Conservation (phyloP, 2,329 filamentous ascomycete genomes). For the Tolypocladium ovalisporum region DNA sequence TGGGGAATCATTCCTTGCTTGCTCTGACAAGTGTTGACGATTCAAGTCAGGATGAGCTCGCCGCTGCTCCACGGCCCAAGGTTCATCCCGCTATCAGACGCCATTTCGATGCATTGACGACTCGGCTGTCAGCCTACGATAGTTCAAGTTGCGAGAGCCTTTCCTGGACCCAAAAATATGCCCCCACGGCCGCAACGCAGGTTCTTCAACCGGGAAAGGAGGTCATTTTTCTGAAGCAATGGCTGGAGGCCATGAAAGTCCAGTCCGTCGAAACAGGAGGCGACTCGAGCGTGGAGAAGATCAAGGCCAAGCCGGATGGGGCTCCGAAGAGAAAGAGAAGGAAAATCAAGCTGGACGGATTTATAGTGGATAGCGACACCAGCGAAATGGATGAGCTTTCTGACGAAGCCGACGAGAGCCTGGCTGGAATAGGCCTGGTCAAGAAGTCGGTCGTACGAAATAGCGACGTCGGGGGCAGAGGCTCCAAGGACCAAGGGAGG, state of each 20-base stretch:
- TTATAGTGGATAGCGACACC: slow-evolving; percentile 64
- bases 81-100: slow-evolving; percentile 48
- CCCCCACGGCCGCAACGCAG: slow-evolving; percentile 55
- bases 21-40: slow-evolving; percentile 6
- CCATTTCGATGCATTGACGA: slow-evolving; percentile 49
- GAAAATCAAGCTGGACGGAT: slow-evolving; percentile 66
- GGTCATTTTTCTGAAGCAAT: slow-evolving; percentile 61
- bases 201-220: slow-evolving; percentile 69
- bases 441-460: slow-evolving; percentile 46
- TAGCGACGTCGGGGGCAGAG: slow-evolving; percentile 22
- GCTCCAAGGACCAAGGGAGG: slow-evolving; percentile 32
- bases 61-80: slow-evolving; percentile 7
- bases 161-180: slow-evolving; percentile 78
- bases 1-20: slow-evolving; percentile 21
- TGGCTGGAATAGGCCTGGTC: slow-evolving; percentile 22
- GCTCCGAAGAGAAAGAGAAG: slow-evolving; percentile 51
- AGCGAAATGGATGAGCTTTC: slow-evolving; percentile 59
- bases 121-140: slow-evolving; percentile 69
- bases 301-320: slow-evolving; percentile 16
- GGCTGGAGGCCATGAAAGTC: slow-evolving; percentile 69
- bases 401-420: slow-evolving; percentile 47
- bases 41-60: slow-evolving; percentile 25
- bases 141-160: slow-evolving; percentile 60
- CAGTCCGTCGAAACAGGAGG: slow-evolving; percentile 59
- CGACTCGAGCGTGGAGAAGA: slow-evolving; percentile 18